These are phyloP conservation scores for Blepharisma stoltei DNA, from an alignment of 73 alveolate species.

Conservation along the genomic window DNA sequence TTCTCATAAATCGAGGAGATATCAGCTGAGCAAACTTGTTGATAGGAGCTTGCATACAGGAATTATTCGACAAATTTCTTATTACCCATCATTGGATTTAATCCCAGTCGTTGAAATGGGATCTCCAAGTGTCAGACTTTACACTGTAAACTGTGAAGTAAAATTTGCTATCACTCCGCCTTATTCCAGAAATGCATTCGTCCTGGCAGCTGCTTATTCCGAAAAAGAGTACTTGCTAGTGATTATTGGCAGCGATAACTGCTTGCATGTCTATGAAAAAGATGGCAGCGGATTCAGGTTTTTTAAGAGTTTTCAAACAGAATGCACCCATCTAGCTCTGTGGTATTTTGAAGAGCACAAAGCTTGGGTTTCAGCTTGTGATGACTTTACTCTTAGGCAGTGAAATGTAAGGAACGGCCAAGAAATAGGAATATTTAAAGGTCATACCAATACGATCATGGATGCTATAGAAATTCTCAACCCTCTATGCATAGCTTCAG, in stretches of 20 bases:
- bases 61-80: conserved; percentile 48
- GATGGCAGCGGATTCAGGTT: conserved; percentile 52
- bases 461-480: conserved; percentile 79
- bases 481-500: conserved; percentile 87
- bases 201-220: conserved; percentile 48
- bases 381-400: conserved; percentile 62
- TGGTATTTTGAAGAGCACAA: conserved; percentile 89
- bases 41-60: conserved; percentile 51
- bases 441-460: conserved; percentile 78
- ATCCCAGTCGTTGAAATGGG: conserved; percentile 32
- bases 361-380: conserved; percentile 92
- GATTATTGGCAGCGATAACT: conserved; percentile 76
- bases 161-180: conserved; percentile 33
- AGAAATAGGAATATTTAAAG: conserved; percentile 50
- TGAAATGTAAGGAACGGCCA: conserved; percentile 75
- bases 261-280: conserved; percentile 70
- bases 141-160: conserved; percentile 21
- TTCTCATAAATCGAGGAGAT: conserved; percentile 57
- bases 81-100: conserved; percentile 30
- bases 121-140: background rate
- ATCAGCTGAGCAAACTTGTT: conserved; percentile 45
- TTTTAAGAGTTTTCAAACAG: conserved; percentile 58
- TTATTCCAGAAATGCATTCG: conserved; percentile 41
- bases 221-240: conserved; percentile 59
- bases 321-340: conserved; percentile 63